Conservation (phyloP, 2,329 filamentous ascomycete genomes). For the Pestalotiopsis sp. region DNA sequence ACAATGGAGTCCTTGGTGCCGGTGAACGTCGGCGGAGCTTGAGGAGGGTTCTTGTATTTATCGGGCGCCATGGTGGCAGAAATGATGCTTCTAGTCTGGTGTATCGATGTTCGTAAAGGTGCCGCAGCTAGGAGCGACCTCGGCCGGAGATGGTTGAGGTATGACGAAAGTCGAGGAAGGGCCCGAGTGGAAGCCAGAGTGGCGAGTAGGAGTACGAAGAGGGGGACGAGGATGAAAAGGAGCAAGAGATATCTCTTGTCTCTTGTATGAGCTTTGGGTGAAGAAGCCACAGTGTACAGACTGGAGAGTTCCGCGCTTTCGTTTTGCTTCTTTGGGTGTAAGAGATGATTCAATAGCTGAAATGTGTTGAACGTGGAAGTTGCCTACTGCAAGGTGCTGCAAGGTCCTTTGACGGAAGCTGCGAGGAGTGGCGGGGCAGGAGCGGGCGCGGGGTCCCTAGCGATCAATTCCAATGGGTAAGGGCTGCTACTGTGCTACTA, state of each 20-base stretch:
- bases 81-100: conserved; percentile 32
- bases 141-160: conserved; percentile 58
- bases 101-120: conserved; percentile 22
- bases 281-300: conserved; percentile 9
- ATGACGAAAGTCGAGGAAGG: conserved; percentile 57
- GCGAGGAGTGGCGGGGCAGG: neutral
- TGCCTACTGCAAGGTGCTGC: neutral
- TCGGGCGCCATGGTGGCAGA: conserved; percentile 65
- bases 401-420: conserved; percentile 6
- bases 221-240: conserved; percentile 49
- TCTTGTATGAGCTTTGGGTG: neutral
- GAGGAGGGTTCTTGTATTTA: conserved; percentile 73
- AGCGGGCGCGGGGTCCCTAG: neutral
- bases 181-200: conserved; percentile 69
- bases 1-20: conserved; percentile 69
- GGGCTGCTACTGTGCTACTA: neutral
- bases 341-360: neutral
- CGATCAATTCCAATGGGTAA: neutral
- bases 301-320: neutral
- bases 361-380: neutral
- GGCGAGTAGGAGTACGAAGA: conserved; percentile 56
- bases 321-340: neutral
- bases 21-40: conserved; percentile 76
- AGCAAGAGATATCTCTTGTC: conserved; percentile 36
- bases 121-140: conserved; percentile 32